These are phyloP conservation scores for Globisporangium camurandrum DNA, from an alignment of 352 stramenopile species.

Conservation along the genomic window DNA sequence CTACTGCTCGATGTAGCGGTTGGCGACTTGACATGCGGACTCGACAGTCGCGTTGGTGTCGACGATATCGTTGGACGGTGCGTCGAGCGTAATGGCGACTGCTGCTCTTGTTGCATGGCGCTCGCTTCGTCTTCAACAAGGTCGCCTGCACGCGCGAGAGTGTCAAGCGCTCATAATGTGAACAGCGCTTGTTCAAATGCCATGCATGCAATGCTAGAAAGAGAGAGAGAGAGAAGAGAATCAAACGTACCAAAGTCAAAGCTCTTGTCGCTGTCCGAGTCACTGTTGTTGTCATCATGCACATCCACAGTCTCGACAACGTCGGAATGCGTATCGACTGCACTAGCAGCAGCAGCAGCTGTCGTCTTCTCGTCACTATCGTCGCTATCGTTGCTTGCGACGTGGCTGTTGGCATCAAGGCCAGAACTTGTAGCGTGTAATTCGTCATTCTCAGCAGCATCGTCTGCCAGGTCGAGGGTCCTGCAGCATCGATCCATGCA, in stretches of 20 bases:
- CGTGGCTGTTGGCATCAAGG: too few species aligned
- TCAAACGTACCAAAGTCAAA: slow-evolving; percentile 47
- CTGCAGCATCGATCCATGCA: too few species aligned
- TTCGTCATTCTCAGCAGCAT: too few species aligned
- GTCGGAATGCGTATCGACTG: not conserved
- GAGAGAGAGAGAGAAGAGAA: too few species aligned
- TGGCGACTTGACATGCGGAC: not conserved
- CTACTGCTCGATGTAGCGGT: not conserved
- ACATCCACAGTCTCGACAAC: not conserved
- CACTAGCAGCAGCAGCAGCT: not conserved
- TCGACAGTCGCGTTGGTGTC: not conserved
- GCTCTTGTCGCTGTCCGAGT: slow-evolving; percentile 15
- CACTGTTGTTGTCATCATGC: not conserved
- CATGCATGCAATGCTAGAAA: not conserved
- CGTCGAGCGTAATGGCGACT: not conserved
- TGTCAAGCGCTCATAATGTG: not conserved
- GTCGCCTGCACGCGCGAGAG: slow-evolving; percentile 16
- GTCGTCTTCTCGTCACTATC: too few species aligned
- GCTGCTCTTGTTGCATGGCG: not conserved
- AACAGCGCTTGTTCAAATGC: too few species aligned
- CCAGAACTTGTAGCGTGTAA: too few species aligned
- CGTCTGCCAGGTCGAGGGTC: too few species aligned
- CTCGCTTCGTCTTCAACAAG: slow-evolving; percentile 21
- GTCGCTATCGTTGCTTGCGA: too few species aligned
- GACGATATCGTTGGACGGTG: not conserved